Conservation (phyloP, 192 early-diverging fungal species). For the Umbelopsis sp. region DNA sequence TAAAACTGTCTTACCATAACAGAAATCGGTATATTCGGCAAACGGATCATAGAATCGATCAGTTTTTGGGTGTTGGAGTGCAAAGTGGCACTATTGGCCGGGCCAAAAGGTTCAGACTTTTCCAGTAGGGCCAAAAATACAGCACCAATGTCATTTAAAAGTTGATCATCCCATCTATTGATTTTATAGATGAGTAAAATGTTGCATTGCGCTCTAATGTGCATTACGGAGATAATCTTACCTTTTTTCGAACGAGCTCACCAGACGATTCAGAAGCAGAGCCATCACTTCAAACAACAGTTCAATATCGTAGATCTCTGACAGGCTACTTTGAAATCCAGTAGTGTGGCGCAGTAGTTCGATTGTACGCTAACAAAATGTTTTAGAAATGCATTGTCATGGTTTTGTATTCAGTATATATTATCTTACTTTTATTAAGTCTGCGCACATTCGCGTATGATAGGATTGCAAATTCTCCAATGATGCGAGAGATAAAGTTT, state of each 20-base stretch:
- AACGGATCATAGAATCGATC: not conserved
- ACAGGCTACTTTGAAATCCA: too few species aligned
- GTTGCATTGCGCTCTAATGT: too few species aligned
- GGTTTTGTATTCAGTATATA: too few species aligned
- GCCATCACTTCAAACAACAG: too few species aligned
- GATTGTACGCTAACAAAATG: too few species aligned
- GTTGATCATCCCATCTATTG: not conserved
- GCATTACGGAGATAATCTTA: too few species aligned
- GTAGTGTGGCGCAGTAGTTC: too few species aligned
- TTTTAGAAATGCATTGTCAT: too few species aligned
- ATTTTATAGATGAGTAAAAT: not conserved
- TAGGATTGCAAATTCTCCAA: not conserved
- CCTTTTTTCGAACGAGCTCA: too few species aligned
- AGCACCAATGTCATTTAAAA: not conserved
- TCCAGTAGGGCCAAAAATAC: not conserved
- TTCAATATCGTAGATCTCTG: too few species aligned
- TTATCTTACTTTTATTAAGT: too few species aligned
- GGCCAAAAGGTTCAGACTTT: not conserved
- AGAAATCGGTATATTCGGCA: not conserved
- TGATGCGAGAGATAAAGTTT: not conserved
- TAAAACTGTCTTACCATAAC: not conserved
- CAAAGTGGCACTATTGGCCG: not conserved
- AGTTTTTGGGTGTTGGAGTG: not conserved
- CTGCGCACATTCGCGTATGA: not conserved
- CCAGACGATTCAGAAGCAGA: too few species aligned